Evolutionary conservation across 1,284 basidiomycete species (phyloP).

Genomic region (Tilletia indica): DNA sequence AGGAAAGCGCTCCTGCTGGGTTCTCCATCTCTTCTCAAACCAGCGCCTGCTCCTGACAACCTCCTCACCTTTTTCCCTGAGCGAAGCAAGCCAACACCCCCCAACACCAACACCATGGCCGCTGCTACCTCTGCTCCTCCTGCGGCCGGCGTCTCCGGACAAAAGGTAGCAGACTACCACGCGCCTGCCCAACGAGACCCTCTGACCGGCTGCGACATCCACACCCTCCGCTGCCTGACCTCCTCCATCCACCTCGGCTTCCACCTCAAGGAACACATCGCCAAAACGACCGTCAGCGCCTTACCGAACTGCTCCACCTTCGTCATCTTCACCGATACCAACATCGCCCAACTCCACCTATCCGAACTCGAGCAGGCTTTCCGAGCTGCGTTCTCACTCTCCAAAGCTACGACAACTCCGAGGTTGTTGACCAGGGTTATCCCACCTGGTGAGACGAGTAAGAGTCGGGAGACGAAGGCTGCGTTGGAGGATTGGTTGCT

Average conservation of each 20-base stretch:
- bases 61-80: neutral
- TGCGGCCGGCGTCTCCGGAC: constrained; percentile 18
- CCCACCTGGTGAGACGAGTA: constrained; percentile 85
- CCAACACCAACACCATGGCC: neutral
- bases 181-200: constrained; percentile 42
- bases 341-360: constrained; percentile 74
- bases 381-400: constrained; percentile 66
- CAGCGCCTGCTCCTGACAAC: too few species aligned
- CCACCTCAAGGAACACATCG: constrained; percentile 57
- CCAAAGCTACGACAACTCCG: constrained; percentile 51
- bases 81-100: neutral
- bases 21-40: too few species aligned
- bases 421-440: constrained; percentile 79
- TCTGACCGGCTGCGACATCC: constrained; percentile 46
- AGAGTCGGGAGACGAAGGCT: constrained; percentile 87
- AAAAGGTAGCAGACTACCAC: constrained; percentile 53
- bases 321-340: constrained; percentile 86
- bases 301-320: constrained; percentile 79
- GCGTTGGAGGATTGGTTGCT: constrained; percentile 91
- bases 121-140: neutral
- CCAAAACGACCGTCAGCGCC: constrained; percentile 66
- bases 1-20: too few species aligned
- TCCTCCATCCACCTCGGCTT: constrained; percentile 53
- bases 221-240: constrained; percentile 47
- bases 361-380: constrained; percentile 63